A percentile compares a stretch with the other conserved stretches of the same genome.
Evolutionary conservation across 768 basidiomycete genomes (phyloP).

Genomic region (Trametes cingulata): DNA sequence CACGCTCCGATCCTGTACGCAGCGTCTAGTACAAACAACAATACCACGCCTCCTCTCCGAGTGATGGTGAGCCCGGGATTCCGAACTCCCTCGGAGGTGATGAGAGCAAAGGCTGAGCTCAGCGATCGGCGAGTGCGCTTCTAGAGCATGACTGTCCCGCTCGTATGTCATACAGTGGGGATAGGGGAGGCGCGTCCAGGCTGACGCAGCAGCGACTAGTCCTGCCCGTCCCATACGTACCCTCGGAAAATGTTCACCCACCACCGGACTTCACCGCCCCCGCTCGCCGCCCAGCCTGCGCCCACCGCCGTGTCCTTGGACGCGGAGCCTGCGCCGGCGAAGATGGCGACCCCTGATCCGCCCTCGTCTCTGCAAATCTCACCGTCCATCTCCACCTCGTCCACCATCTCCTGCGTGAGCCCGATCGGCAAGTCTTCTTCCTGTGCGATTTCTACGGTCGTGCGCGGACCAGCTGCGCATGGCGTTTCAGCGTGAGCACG

Average conservation of each 20-base stretch:
- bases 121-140: too few relatives aligned
- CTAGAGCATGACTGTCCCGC: too few relatives aligned
- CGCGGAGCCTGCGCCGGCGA: constrained; percentile 10
- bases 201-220: not conserved
- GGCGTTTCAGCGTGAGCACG: not conserved
- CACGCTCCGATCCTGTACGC: too few relatives aligned
- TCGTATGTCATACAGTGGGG: too few relatives aligned
- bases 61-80: too few relatives aligned
- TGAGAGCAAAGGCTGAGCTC: too few relatives aligned
- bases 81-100: too few relatives aligned
- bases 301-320: not conserved
- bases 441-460: constrained; percentile 69
- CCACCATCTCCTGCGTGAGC: constrained; percentile 77
- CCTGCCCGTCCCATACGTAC: constrained; percentile 78
- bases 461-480: constrained; percentile 35
- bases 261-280: constrained; percentile 67
- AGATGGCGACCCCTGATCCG: constrained; percentile 29
- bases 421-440: constrained; percentile 73
- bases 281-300: constrained; percentile 13
- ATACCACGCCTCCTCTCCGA: too few relatives aligned
- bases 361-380: constrained; percentile 78
- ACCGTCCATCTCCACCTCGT: constrained; percentile 68
- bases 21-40: too few relatives aligned
- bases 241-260: constrained; percentile 64
- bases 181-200: too few relatives aligned